A percentile compares a stretch with the other conserved stretches of the same genome.
Evolutionary conservation across 768 basidiomycete species (phyloP).

Genomic region (Lenzites betulinus): DNA sequence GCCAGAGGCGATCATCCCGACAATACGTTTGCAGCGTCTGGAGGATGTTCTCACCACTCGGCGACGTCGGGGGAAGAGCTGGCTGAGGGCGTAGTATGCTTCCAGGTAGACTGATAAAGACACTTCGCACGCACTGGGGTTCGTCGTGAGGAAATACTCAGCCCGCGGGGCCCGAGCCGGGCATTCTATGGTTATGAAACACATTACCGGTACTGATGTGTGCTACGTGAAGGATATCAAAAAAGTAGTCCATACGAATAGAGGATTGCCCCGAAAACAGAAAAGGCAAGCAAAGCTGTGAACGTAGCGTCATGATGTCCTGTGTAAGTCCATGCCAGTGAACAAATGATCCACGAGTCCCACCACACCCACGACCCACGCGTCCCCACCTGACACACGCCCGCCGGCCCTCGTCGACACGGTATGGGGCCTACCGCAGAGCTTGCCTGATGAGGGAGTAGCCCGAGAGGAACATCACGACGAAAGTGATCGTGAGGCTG

Average conservation of each 20-base stretch:
- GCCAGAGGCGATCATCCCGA: no score
- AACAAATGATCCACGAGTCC: conserved; percentile 20
- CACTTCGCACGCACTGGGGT: neutral
- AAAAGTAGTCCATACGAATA: conserved; percentile 14
- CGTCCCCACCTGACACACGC: neutral
- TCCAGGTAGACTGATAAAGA: neutral
- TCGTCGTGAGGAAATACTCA: neutral
- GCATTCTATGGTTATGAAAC: conserved; percentile 7
- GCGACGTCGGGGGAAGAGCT: neutral
- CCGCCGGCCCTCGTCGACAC: neutral
- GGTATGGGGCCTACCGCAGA: conserved; percentile 22
- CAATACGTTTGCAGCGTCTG: neutral
- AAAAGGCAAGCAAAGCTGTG: conserved; percentile 17
- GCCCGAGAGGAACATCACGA: conserved; percentile 70
- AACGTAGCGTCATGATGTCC: conserved; percentile 20
- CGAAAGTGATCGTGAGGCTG: conserved; percentile 54
- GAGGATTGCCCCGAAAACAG: neutral
- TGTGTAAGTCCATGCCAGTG: conserved; percentile 14
- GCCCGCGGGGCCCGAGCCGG: conserved; percentile 2
- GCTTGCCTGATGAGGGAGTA: conserved; percentile 52
- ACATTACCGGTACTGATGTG: conserved; percentile 18
- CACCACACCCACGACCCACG: conserved; percentile 2
- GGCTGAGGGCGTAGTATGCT: neutral
- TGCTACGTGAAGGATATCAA: neutral
- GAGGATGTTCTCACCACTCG: neutral